Base-by-base conservation (phyloP, 352 stramenopile genomes). In the Globisporangium barbulae region DNA sequence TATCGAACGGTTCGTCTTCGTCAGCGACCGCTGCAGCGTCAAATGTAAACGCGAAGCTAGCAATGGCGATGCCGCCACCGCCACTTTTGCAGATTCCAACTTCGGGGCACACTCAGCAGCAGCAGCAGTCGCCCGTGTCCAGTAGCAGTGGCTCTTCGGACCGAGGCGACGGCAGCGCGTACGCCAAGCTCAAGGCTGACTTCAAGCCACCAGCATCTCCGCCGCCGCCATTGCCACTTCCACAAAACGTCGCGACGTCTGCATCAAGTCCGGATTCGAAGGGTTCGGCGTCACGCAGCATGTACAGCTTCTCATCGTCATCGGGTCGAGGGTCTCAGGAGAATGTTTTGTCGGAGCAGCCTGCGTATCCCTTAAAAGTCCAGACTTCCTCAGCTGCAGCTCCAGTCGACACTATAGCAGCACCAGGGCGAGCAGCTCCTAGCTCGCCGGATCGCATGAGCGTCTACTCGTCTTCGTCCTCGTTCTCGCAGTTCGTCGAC, bases 81-180 rank as follows among this genome's bases (percentile, higher is more conserved):
- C 53, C 53, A 28, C 41, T 33, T n/a, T 30, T 42, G 3, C 30
- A 30, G 5, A 31, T 41, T 4, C 7, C 37, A 5, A 12, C 35
- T 5, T 8, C 59, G 13, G 2, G 21, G 15, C 8, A 30, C 21
- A 6, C 52, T 3, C 58, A 42, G 35, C 58, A 53, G 21, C 59
- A 64, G 30, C 61, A 62, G 47, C 62, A 58, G 7, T 68, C 63
- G 1, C 55, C 63, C 6, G 47, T 59, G 3, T 68, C 63, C 33
- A 63, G 55, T 12, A 50, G 21, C 31, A 60, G 55, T 25, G 39
- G 55, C 17, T 60, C 55, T 33, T 45, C 28, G 0, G 63, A 68
- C 7, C 55, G 45, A 2, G 21, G 21, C 9, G 47, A 44, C 5
- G 41, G 33, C 1, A 31, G 13, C 12, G 25, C 25, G n/a, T 33